phyloP scores from a whole-genome alignment of 345 rosid genomes.

The Hirschfeldia incana region DNA sequence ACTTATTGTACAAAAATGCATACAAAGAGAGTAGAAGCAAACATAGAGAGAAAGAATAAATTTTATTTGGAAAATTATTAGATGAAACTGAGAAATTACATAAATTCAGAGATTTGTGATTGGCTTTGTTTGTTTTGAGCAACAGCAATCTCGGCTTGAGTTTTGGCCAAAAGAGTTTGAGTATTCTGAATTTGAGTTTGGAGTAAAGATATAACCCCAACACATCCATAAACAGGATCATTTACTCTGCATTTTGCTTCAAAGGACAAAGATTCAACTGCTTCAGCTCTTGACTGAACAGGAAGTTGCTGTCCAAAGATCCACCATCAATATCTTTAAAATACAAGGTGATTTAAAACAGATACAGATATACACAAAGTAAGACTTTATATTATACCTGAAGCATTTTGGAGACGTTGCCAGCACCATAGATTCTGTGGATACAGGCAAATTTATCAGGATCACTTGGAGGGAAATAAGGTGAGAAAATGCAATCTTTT shows the following conservation, averaged over 20 bases:
- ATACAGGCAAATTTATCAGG: background rate
- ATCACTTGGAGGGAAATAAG: background rate
- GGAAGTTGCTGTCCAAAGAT: background rate
- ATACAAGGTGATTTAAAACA: background rate
- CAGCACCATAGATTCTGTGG: background rate
- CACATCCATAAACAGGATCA: background rate
- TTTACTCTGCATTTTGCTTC: background rate
- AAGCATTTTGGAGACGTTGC: background rate
- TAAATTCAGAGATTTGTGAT: background rate
- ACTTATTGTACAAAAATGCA: no score
- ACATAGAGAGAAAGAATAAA: background rate
- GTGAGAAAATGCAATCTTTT: background rate
- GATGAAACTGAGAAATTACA: background rate
- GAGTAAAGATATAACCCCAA: background rate
- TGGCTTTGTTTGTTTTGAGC: background rate
- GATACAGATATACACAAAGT: background rate
- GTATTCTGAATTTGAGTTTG: background rate
- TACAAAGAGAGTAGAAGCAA: background rate
- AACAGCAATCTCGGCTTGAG: background rate
- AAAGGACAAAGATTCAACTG: background rate
- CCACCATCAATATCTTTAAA: background rate
- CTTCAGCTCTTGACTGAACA: slow-evolving; percentile 1
- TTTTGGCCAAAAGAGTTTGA: background rate
- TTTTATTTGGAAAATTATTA: background rate
- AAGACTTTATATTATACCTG: background rate